Evolutionary conservation across 805 yeast genomes (phyloP), one percentile per base, ranked within the genome.

Genomic region (Starmerella etchellsii): DNA sequence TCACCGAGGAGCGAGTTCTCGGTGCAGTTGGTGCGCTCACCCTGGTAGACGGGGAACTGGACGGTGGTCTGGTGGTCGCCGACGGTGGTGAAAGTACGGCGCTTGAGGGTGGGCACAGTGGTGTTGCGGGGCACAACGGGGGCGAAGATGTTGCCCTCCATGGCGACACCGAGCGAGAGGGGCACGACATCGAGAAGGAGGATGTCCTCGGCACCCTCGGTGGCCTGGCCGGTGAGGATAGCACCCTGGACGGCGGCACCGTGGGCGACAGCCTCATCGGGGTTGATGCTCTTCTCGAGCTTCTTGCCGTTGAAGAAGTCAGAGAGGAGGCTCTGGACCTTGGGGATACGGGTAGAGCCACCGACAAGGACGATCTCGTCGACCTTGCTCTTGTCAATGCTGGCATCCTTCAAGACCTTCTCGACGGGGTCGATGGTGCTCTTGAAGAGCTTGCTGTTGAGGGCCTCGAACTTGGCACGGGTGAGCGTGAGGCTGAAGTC

Each of bases 171-270:
- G 64, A 88, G 76, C 55, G 97, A 87, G 65, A 88, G 79, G 67
- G 98, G 98, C 63, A 87, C 87, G 59, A 88, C 97, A 73, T 87
- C 97, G 69, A 87, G 78, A 65, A 87, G 77, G 59, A 88, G 78
- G 66, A 87, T 76, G 71, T 84, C 95, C 71, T 87, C 84, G 66
- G 95, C 85, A 68, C 84, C 94, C 55, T 81, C 76, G 52, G 84
- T 78, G 49, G 83, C 74, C 68, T 73, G 85, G 72, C 95, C 95
- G 56, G 95, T 81, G 69, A 87, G 76, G 71, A 88, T 83, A 64
- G 96, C 96, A 73, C 95, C 97, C 74, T 87, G 96, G 60, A 87
- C 96, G 61, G 97, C 96, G 61, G 97, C 97, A 79, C 96, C 96
- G 75, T 84, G 84, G 61, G 95, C 96, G 67, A 85, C 96, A 63